Evolutionary conservation across 2,329 filamentous ascomycete genomes (phyloP).

Genomic region (Alternaria sp.): DNA sequence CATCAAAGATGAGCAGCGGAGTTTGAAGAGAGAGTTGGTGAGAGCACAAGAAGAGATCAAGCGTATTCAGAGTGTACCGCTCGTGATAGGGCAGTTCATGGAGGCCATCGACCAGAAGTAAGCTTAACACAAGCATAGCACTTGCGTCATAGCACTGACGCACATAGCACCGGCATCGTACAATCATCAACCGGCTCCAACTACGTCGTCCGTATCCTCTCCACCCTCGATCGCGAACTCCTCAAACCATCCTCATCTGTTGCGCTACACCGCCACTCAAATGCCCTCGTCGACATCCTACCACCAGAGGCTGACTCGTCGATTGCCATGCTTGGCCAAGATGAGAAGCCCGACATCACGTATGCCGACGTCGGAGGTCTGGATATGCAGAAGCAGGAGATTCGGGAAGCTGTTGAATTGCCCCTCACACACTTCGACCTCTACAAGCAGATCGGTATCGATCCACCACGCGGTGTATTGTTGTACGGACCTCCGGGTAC

Average conservation of each 20-base stretch:
- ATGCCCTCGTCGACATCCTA: conserved; percentile 96
- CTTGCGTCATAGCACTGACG: conserved; percentile 22
- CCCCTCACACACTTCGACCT: conserved; percentile 97
- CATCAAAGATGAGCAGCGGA: conserved; percentile 99
- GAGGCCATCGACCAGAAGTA: conserved; percentile 99
- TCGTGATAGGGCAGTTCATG: conserved; percentile 99
- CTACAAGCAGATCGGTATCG: conserved; percentile 99
- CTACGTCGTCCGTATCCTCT: conserved; percentile 98
- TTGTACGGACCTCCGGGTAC: conserved; percentile 96
- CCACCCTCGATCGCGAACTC: conserved; percentile 96
- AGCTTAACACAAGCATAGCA: conserved; percentile 36
- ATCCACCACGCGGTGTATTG: conserved; percentile 93
- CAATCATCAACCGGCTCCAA: conserved; percentile 98
- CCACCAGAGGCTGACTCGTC: conserved; percentile 99
- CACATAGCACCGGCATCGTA: conserved; percentile 87
- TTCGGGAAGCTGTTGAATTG: conserved; percentile 95
- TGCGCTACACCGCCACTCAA: conserved; percentile 96
- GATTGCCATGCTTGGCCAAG: conserved; percentile 94
- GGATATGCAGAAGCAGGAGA: conserved; percentile 99
- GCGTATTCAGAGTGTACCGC: conserved; percentile 95
- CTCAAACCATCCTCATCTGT: conserved; percentile 98
- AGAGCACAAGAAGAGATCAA: conserved; percentile 99
- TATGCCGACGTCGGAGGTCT: conserved; percentile 97
- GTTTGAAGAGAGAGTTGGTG: conserved; percentile 95
- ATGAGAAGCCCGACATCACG: conserved; percentile 98